Evolutionary conservation across 2,329 filamentous ascomycete genomes (phyloP).

Genomic region (Clonostachys chloroleuca): DNA sequence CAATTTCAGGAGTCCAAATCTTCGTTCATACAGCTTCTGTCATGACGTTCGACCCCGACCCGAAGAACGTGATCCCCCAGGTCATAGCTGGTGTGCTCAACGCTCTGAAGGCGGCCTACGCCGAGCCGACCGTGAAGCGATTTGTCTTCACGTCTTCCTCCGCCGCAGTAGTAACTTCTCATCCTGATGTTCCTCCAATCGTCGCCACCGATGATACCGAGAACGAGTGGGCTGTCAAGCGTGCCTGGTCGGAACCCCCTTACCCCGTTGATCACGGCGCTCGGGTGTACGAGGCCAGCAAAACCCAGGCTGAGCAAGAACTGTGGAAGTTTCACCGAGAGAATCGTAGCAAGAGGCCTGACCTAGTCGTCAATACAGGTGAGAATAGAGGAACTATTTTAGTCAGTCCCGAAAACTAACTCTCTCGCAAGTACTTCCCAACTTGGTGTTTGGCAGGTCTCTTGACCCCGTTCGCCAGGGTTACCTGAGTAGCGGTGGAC

Average conservation of each 20-base stretch:
- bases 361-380: slow-evolving; percentile 11
- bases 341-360: slow-evolving; percentile 10
- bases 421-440: slow-evolving; percentile 14
- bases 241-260: slow-evolving; percentile 25
- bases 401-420: background rate
- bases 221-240: slow-evolving; percentile 23
- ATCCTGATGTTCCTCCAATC: slow-evolving; percentile 10
- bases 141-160: slow-evolving; percentile 34
- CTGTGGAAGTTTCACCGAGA: slow-evolving; percentile 23
- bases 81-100: slow-evolving; percentile 17
- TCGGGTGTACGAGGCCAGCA: slow-evolving; percentile 25
- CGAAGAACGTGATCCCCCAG: slow-evolving; percentile 29
- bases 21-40: slow-evolving; percentile 32
- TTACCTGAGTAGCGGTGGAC: slow-evolving; percentile 11
- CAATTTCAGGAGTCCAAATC: slow-evolving; percentile 11
- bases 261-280: slow-evolving; percentile 14
- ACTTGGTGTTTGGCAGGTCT: slow-evolving; percentile 15
- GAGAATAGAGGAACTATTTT: background rate
- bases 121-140: slow-evolving; percentile 24
- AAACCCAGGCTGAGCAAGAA: slow-evolving; percentile 22
- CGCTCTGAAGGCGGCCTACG: slow-evolving; percentile 25
- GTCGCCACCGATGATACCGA: slow-evolving; percentile 17
- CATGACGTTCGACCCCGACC: slow-evolving; percentile 24
- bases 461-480: slow-evolving; percentile 12
- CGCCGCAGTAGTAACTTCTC: slow-evolving; percentile 9